A percentile compares a stretch with the other conserved stretches of the same genome.
These are phyloP conservation scores for Lecanicillium sp. DNA, from an alignment of 2,329 filamentous ascomycete genomes.

Conservation along the genomic window DNA sequence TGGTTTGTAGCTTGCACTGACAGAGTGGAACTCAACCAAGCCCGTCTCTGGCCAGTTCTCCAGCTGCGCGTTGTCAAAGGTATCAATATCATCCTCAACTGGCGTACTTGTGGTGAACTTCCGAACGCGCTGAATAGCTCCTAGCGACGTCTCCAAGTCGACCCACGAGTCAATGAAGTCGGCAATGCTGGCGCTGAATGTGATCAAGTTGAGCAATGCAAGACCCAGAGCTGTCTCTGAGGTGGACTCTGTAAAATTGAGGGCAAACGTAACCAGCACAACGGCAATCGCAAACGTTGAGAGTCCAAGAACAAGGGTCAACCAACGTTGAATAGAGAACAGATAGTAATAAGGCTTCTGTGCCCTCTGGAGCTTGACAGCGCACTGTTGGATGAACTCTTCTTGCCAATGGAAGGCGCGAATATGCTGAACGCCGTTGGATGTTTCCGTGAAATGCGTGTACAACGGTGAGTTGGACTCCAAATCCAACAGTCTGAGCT, in stretches of 20 bases:
- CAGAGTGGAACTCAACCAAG: not conserved
- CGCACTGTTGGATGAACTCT: conserved; percentile 32
- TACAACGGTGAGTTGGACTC: conserved; percentile 26
- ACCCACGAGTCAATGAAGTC: conserved; percentile 19
- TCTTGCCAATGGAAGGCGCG: conserved; percentile 46
- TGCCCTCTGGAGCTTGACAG: conserved; percentile 38
- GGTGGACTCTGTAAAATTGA: conserved; percentile 14
- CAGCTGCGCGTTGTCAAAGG: not conserved
- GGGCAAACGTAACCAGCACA: conserved; percentile 34
- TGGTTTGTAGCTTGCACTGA: conserved; percentile 4
- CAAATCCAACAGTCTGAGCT: conserved; percentile 27
- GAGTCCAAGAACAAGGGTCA: conserved; percentile 39
- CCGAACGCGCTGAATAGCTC: conserved; percentile 1
- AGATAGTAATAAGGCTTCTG: conserved; percentile 49
- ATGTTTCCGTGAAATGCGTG: conserved; percentile 31
- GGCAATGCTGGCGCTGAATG: conserved; percentile 16
- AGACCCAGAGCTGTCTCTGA: conserved; percentile 8
- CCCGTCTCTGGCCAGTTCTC: conserved; percentile 2
- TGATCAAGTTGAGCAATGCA: conserved; percentile 13
- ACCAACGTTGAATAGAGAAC: conserved; percentile 46
- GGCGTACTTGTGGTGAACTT: conserved; percentile 1
- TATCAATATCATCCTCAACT: not conserved
- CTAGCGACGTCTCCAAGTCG: conserved; percentile 7
- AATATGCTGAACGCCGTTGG: conserved; percentile 37
- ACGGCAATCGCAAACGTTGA: conserved; percentile 36